Evolutionary conservation across 306 rosid genomes (phyloP).

Genomic region (Begonia masoniana): DNA sequence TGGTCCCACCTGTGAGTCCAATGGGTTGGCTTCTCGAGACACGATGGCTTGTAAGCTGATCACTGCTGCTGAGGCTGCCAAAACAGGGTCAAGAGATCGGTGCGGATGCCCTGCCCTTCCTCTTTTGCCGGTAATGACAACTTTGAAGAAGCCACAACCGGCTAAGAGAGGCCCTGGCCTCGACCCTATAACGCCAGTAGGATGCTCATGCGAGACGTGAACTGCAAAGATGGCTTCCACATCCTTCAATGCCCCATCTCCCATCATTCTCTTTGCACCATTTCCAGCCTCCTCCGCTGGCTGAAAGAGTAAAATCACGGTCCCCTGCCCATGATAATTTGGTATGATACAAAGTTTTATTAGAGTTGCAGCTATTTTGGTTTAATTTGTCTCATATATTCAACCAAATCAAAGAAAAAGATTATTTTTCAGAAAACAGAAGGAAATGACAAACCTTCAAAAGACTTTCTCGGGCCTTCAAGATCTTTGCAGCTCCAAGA

Average conservation of each 20-base stretch:
- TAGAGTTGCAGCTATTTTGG: no score
- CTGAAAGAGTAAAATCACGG: slow-evolving; percentile 75
- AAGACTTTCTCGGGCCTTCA: slow-evolving; percentile 74
- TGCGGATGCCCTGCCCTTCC: slow-evolving; percentile 32
- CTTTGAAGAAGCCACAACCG: slow-evolving; percentile 89
- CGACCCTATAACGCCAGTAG: slow-evolving; percentile 70
- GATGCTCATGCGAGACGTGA: slow-evolving; percentile 83
- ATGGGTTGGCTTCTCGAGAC: slow-evolving; percentile 84
- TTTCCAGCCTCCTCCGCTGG: slow-evolving; percentile 99
- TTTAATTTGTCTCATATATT: no score
- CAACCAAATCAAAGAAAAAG: background rate
- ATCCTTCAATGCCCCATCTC: slow-evolving; percentile 66
- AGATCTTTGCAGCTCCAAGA: slow-evolving; percentile 82
- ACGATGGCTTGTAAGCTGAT: slow-evolving; percentile 90
- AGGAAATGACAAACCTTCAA: slow-evolving; percentile 41
- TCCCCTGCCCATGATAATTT: slow-evolving; percentile 35
- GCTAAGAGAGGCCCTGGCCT: slow-evolving; percentile 83
- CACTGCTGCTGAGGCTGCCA: slow-evolving; percentile 79
- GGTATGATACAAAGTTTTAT: no score
- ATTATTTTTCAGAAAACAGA: no score
- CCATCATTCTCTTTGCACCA: slow-evolving; percentile 88
- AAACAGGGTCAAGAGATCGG: slow-evolving; percentile 56
- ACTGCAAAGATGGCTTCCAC: slow-evolving; percentile 91
- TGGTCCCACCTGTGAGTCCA: slow-evolving; percentile 65
- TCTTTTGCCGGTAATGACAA: slow-evolving; percentile 49